Conservation (phyloP, 495 filamentous ascomycete genomes). For the Diplogelasinospora grovesii region DNA sequence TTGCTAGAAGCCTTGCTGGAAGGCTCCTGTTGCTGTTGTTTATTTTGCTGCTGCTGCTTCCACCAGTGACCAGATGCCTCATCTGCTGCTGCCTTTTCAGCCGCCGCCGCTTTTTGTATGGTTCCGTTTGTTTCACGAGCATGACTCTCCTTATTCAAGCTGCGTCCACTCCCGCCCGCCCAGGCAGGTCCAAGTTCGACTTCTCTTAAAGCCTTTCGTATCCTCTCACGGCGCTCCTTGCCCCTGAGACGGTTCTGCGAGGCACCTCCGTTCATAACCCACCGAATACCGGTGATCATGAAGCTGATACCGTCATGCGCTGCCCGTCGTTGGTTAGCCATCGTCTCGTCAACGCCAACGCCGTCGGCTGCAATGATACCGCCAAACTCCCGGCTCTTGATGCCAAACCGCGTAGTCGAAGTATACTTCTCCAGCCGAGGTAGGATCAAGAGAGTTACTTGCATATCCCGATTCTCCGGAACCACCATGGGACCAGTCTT, state of each 20-base stretch:
- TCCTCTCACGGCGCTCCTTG: slow-evolving; percentile 41
- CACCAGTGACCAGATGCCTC: slow-evolving; percentile 14
- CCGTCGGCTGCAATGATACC: slow-evolving; percentile 29
- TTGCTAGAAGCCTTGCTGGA: too few species aligned
- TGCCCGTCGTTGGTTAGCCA: slow-evolving; percentile 17
- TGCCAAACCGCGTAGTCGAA: slow-evolving; percentile 64
- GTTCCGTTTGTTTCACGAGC: slow-evolving; percentile 10
- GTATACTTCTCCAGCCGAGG: slow-evolving; percentile 72
- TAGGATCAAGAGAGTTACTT: slow-evolving; percentile 78
- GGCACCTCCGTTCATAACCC: slow-evolving; percentile 66
- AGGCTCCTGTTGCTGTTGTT: too few species aligned
- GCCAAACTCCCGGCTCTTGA: slow-evolving; percentile 71
- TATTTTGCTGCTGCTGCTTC: slow-evolving; percentile 15
- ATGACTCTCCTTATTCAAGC: too few species aligned
- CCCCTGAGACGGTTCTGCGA: slow-evolving; percentile 49
- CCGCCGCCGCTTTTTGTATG: background rate
- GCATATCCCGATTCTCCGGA: slow-evolving; percentile 62
- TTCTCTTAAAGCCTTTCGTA: slow-evolving; percentile 39
- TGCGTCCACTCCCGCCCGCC: slow-evolving; percentile 13
- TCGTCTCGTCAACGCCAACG: slow-evolving; percentile 12
- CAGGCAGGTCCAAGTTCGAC: slow-evolving; percentile 27
- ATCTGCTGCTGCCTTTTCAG: slow-evolving; percentile 4
- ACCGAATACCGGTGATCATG: slow-evolving; percentile 68
- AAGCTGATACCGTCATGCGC: slow-evolving; percentile 85
- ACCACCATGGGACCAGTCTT: slow-evolving; percentile 44